Base-by-base conservation (phyloP, 257 asterid genomes). In the Ocimum tenuiflorum region DNA sequence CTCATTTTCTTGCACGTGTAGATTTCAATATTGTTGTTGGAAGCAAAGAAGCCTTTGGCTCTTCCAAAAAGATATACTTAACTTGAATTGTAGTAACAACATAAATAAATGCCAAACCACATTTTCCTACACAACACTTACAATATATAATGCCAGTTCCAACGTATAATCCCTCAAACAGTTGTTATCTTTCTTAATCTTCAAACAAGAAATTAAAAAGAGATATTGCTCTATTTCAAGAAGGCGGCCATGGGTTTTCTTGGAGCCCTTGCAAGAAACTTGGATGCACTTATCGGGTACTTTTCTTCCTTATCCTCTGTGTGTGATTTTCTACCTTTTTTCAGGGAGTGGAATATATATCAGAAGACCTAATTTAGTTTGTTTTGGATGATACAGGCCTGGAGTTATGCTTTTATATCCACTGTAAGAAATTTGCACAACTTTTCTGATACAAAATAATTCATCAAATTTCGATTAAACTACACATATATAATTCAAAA, bases 401-500 rank as follows among this genome's bases (percentile, higher is more conserved):
- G 96, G 88, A 67, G 84, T 82, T 68, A 82, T 84, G 95, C 99
- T 92, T 63, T 81, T 87, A 0, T 92, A 78, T 77, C 99, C 99
- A 41, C 73, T 89, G 99, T 92, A 81, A 92, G 95, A 18, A 48
- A 52, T 53, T 1, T 18, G 45, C 23, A 24, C 35, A 46, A 35
- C 63, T 65, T 57, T 67, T 47, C 23, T 38, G 9, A 17, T 53
- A 14, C 24, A 70, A 59, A 8, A 7, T 24, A 22, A 19, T 51
- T 5, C 14, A 41, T 11, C 4, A 4, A 27, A 4, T 27, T 4
- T 4, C 31, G 31, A 2, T 27, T 27, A 1, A 27, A 27, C 4
- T 11, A 1, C 3, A 13, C 6, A 41, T 13, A 41, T 41, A 12
- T 41, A n/a, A 43, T 13, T n/a, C n/a, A 3, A 43, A 13, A 13